Base-by-base conservation (phyloP, 1,139 yeast species). In the Ashbya aceris region DNA sequence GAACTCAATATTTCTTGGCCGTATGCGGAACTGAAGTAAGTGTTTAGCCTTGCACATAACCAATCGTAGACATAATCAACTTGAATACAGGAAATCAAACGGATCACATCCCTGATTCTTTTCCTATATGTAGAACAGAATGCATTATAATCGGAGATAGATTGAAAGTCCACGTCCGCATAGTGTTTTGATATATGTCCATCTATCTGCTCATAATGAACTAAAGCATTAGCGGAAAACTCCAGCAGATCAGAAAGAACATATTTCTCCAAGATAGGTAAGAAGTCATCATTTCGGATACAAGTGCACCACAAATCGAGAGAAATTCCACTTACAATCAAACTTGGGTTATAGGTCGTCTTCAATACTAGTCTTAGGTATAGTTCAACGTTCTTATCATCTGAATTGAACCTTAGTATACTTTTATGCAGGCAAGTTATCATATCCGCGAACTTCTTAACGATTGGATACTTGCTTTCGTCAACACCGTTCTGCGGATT, bases 221-320 rank as follows among this genome's bases (percentile, higher is more conserved):
- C 66, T 27, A 91, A 73, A 46, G 96, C 76, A 52, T 83, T 79
- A 0, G 96, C 83, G 1, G 95, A 77, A 36, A 77, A 74, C 54
- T 84, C 85, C 41, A 93, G 67, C 35, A 93, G 66, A 32, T 77
- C 79, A 27, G 89, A 79, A 41, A 76, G 69, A 34, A 77, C 75
- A 40, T 70, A 63, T 51, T 70, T 58, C 59, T 65, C 66, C 20
- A 67, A 59, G 27, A 55, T 43, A 5, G 65, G 63, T 12, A 61
- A 63, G 39, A 84, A 69, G 45, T 82, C 89, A 52, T 87, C 96
- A 44, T 79, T 77, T 53, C 98, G 73, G 40, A 91, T 66, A 49
- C 91, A 78, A 1, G 93, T 78, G 45, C 95, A 89, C 98, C 98
- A 93, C 68, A 91, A 83, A 58, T 89, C 96, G 44, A 91, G 66